A percentile compares a stretch with the other conserved stretches of the same genome.
These are phyloP conservation scores for Metschnikowia lunata DNA, from an alignment of 805 yeast species.

Conservation along the genomic window DNA sequence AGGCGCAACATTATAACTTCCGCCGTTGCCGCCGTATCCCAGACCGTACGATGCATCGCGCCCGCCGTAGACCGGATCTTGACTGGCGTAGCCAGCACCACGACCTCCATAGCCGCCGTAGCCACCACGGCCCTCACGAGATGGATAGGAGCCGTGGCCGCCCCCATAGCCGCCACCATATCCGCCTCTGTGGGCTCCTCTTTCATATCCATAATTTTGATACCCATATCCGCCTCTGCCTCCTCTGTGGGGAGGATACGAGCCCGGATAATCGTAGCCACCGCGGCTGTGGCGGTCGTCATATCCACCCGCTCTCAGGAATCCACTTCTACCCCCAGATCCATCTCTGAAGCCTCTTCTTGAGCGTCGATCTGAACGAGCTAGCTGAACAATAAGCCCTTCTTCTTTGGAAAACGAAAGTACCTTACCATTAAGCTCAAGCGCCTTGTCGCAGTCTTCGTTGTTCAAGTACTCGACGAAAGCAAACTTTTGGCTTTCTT, in stretches of 20 bases:
- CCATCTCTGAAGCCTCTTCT: conserved; percentile 29
- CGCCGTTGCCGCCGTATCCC: conserved; percentile 15
- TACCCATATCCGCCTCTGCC: conserved; percentile 23
- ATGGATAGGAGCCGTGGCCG: conserved; percentile 14
- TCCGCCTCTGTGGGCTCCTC: conserved; percentile 10
- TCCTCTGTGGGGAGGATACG: conserved; percentile 15
- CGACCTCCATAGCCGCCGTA: conserved; percentile 18
- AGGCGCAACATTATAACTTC: conserved; percentile 2
- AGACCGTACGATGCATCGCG: conserved; percentile 16
- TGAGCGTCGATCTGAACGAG: conserved; percentile 50
- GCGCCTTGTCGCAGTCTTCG: conserved; percentile 52
- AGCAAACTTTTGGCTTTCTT: conserved; percentile 57
- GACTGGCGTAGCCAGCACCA: conserved; percentile 14
- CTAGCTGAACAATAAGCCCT: conserved; percentile 50
- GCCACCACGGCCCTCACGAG: conserved; percentile 10
- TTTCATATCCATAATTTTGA: conserved; percentile 15
- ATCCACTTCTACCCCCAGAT: conserved; percentile 15
- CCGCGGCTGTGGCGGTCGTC: conserved; percentile 18
- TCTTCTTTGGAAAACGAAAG: conserved; percentile 38
- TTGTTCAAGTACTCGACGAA: conserved; percentile 54
- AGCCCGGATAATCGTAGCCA: conserved; percentile 21
- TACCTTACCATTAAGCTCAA: conserved; percentile 44
- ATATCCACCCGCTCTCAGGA: conserved; percentile 19
- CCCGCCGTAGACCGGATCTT: conserved; percentile 16
- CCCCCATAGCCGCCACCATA: conserved; percentile 22